Percentiles rank a stretch among this genome's conserved stretches.
Evolutionary conservation across 1,139 yeast species (phyloP).

Genomic region (Geotrichum phurueaensis): DNA sequence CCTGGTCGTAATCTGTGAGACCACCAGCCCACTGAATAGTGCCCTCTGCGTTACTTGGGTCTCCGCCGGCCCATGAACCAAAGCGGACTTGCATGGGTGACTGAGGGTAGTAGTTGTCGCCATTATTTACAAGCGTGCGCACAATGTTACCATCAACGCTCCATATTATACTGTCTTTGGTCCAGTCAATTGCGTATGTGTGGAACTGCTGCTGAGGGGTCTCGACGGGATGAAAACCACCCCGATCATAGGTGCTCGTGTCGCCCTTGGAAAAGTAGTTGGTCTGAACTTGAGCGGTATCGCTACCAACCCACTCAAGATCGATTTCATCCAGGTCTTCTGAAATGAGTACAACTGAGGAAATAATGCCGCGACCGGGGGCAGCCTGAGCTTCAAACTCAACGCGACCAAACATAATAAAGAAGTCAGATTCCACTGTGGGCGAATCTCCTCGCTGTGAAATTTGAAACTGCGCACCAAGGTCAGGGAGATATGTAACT

Average conservation of each 20-base stretch:
- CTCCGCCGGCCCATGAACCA: slow-evolving; percentile 84
- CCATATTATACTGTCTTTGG: slow-evolving; percentile 56
- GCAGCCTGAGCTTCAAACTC: slow-evolving; percentile 71
- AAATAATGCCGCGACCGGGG: slow-evolving; percentile 67
- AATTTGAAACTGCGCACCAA: slow-evolving; percentile 57
- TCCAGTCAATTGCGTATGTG: slow-evolving; percentile 82
- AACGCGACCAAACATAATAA: slow-evolving; percentile 80
- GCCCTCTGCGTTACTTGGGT: slow-evolving; percentile 54
- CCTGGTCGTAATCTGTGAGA: slow-evolving; percentile 54
- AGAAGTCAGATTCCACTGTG: slow-evolving; percentile 65
- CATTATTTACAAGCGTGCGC: slow-evolving; percentile 49
- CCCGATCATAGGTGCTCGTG: slow-evolving; percentile 71
- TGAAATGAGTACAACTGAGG: slow-evolving; percentile 75
- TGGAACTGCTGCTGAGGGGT: slow-evolving; percentile 56
- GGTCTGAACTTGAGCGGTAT: slow-evolving; percentile 64
- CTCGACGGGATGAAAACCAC: slow-evolving; percentile 60
- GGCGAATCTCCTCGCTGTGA: slow-evolving; percentile 67
- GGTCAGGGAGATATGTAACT: slow-evolving; percentile 32
- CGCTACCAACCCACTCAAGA: slow-evolving; percentile 79
- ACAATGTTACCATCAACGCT: slow-evolving; percentile 54
- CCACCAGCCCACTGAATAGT: slow-evolving; percentile 92
- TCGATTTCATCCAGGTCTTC: slow-evolving; percentile 87
- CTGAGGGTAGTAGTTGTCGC: slow-evolving; percentile 58
- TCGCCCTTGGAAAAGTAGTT: slow-evolving; percentile 80
- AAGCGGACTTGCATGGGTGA: slow-evolving; percentile 66